Percentiles rank a stretch among this genome's conserved stretches.
phyloP scores from a whole-genome alignment of 306 rosid genomes.

The Hippophae tibetana region DNA sequence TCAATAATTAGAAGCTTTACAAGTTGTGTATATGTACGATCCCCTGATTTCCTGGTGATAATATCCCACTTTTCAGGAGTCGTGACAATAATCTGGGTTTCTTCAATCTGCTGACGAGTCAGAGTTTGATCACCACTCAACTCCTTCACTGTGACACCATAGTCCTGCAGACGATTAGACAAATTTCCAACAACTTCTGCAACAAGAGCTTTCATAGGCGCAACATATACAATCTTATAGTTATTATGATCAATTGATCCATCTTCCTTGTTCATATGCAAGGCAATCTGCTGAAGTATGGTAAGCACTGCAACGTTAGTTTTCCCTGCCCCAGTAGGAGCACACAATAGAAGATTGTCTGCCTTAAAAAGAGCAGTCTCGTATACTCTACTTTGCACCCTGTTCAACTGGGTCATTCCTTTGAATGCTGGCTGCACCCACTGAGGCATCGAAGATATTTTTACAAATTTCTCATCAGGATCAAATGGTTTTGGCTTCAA shows the following conservation, averaged over 20 bases:
- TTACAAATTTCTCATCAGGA: constrained; percentile 55
- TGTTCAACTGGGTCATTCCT: constrained; percentile 86
- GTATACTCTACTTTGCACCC: constrained; percentile 88
- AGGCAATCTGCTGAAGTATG: constrained; percentile 78
- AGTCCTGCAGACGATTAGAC: constrained; percentile 84
- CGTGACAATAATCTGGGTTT: constrained; percentile 93
- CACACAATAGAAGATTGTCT: constrained; percentile 72
- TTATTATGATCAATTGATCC: constrained; percentile 70
- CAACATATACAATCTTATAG: constrained; percentile 90
- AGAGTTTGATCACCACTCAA: constrained; percentile 90
- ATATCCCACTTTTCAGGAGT: constrained; percentile 99
- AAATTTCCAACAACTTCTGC: constrained; percentile 95
- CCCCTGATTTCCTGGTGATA: constrained; percentile 89
- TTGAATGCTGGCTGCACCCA: constrained; percentile 93
- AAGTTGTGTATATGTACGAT: constrained; percentile 87
- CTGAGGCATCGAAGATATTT: constrained; percentile 71
- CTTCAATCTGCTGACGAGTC: constrained; percentile 88
- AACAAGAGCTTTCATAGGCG: constrained; percentile 99
- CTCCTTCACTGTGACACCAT: constrained; percentile 76
- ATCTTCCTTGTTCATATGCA: constrained; percentile 62
- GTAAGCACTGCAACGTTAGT: constrained; percentile 97
- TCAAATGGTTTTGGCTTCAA: constrained; percentile 64
- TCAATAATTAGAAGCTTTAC: constrained; percentile 87
- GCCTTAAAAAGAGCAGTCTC: constrained; percentile 70
- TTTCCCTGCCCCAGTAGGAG: constrained; percentile 99